Evolutionary conservation across 148 eudicot genomes (phyloP), one percentile per base, ranked within the genome.

Genomic region (Amaranthus hypochondriacus): DNA sequence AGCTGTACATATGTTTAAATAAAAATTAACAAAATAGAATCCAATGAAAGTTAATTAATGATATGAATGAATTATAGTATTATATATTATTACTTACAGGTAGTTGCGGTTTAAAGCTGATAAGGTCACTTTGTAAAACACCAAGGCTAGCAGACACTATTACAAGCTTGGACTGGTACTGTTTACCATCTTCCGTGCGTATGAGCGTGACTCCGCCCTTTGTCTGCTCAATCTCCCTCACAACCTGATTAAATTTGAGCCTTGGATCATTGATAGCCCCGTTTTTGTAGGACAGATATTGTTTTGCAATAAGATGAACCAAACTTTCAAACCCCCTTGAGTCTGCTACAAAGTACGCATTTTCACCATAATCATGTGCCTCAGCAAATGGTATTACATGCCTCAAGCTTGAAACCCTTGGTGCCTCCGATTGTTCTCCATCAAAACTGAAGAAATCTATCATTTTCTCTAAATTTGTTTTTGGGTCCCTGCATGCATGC

Each of bases 331-430:
- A 81, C 5, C 84, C 84, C 13, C 84, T 66, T 2, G 77, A 7
- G 47, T 81, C 84, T 42, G 84, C 84, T 0, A 81, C 84, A 63
- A 81, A 81, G 62, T 48, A 81, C 0, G 73, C 5, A 56, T 62
- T 57, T 49, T 81, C 84, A 3, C 81, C 84, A 46, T 18, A 77
- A 4, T 73, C 60, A 4, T 46, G 39, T 5, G 44, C 69, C 58
- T 81, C 84, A 0, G 77, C 14, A 57, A 50, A 18, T 7, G 84
- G 84, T 47, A 81, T 2, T 1, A 77, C 68, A 59, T 81, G 81
- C 69, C 69, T 77, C 71, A 81, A 43, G 67, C 84, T 81, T 54
- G 84, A 61, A 42, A 81, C 84, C 51, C 80, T 73, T 28, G 84
- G 77, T 5, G 80, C 28, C 50, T 81, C 78, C 9, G 75, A 74